Base-by-base conservation (phyloP, 2,329 filamentous ascomycete species). In the Sphaceloma murrayae region DNA sequence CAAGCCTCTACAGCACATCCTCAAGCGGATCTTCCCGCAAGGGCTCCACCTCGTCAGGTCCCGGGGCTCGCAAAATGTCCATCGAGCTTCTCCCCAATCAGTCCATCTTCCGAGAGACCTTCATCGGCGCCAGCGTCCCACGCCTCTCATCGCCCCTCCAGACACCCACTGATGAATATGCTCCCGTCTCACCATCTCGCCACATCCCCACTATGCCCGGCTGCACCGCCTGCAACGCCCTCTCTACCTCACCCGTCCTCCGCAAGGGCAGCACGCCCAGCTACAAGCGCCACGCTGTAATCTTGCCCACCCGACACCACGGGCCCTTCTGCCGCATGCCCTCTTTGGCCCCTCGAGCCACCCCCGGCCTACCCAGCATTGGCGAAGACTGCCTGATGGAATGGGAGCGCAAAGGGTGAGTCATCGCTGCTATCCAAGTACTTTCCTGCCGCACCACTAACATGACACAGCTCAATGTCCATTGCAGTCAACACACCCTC, bases 351-450 rank as follows among this genome's bases (percentile, higher is more conserved):
- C 30, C 31, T 1, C 29, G 31, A 18, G 16, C 10, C 14, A 24
- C 30, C 11, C 42, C 42, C 16, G 42, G 21, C 3, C 42, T 45
- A 4, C 42, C 42, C 21, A 24, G 29, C 19, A 45, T 45, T 18
- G 42, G 42, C 42, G 42, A 45, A n/a, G 42, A 45, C 42, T 45
- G 42, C 22, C 42, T 45, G 11, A 34, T 45, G 22, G 42, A 45
- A 22, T 45, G 42, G 42, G 42, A 45, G 19, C 42, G 42, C 42
- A 34, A 34, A 9, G 42, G 42, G 33, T 36, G 24, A 36, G 33
- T 17, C 17, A 21, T 27, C 24, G 6, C 24, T 27, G 11, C 24
- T 17, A 7, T 16, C 6, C 31, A 14, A 7, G 16, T 16, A 4
- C 4, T 10, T 11, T 9, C 5, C 13, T 9, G 4, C 5, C 13